Conservation (phyloP, 2,329 filamentous ascomycete species). For the Phialophora macrospora region DNA sequence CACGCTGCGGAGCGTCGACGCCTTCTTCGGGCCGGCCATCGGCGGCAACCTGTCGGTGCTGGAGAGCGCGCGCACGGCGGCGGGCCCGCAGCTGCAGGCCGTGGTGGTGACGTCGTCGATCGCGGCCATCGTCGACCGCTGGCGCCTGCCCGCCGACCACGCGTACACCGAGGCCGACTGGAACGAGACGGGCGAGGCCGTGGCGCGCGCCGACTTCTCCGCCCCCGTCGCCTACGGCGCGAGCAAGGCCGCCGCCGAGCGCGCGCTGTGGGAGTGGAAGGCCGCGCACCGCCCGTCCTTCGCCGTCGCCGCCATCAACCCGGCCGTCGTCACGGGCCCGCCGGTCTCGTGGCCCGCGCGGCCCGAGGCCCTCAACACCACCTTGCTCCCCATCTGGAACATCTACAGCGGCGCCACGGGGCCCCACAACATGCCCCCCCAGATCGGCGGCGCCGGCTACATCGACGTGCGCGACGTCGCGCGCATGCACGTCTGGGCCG, state of each 20-base stretch:
- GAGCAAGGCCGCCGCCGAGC: constrained; percentile 38
- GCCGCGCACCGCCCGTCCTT: constrained; percentile 25
- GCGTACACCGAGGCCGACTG: constrained; percentile 44
- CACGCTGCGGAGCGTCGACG: constrained; percentile 35
- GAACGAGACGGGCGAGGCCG: constrained; percentile 45
- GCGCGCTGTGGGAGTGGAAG: constrained; percentile 36
- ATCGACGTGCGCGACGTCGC: constrained; percentile 41
- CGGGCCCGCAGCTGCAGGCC: constrained; percentile 32
- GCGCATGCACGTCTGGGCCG: constrained; percentile 36
- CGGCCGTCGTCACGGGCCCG: constrained; percentile 39
- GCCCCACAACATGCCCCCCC: constrained; percentile 28
- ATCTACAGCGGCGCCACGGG: constrained; percentile 31
- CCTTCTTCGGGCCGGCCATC: constrained; percentile 37
- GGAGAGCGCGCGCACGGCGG: constrained; percentile 27
- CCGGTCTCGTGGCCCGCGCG: constrained; percentile 34
- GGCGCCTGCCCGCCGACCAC: constrained; percentile 38
- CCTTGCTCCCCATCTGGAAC: constrained; percentile 38
- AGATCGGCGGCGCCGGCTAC: constrained; percentile 37
- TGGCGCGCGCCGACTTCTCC: constrained; percentile 38
- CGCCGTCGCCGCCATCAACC: constrained; percentile 35
- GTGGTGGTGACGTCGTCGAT: constrained; percentile 39
- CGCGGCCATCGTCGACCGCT: constrained; percentile 37
- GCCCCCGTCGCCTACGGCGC: constrained; percentile 37
- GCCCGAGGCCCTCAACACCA: constrained; percentile 37
- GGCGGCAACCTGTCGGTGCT: constrained; percentile 37